Percentiles rank a stretch among this genome's conserved stretches.
These are phyloP conservation scores for Fusarium chaquense DNA, from an alignment of 2,329 filamentous ascomycete species.

Conservation along the genomic window DNA sequence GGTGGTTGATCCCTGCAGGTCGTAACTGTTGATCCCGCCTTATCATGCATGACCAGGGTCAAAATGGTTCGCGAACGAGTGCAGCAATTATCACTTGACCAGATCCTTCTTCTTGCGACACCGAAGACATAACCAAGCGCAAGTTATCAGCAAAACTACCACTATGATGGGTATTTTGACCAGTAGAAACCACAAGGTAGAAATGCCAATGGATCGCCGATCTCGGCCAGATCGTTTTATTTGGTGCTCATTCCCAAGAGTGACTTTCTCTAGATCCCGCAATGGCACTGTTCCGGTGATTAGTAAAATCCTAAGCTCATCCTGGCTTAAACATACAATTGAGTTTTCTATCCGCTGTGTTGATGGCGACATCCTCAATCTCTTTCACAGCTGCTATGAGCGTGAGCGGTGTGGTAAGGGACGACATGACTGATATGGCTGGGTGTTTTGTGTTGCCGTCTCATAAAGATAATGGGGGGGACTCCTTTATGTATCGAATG, in stretches of 20 bases:
- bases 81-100: not conserved
- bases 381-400: slow-evolving; percentile 3
- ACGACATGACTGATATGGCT: not conserved
- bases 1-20: not conserved
- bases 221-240: not conserved
- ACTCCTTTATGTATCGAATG: not conserved
- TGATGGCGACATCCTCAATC: slow-evolving; percentile 9
- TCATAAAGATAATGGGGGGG: not conserved
- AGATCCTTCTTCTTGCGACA: slow-evolving; percentile 1
- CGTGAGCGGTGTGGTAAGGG: slow-evolving; percentile 5
- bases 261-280: not conserved
- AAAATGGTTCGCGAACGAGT: not conserved
- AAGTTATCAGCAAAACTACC: not conserved
- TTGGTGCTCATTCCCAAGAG: not conserved
- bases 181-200: slow-evolving; percentile 1
- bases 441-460: not conserved
- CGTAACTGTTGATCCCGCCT: not conserved
- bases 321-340: not conserved
- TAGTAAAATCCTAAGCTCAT: not conserved
- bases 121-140: not conserved
- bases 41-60: not conserved
- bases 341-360: slow-evolving; percentile 1
- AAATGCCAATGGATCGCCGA: not conserved
- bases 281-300: not conserved
- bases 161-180: slow-evolving; percentile 6